Base-by-base conservation (phyloP, 2,329 filamentous ascomycete species). In the Cladosporium oxysporum region DNA sequence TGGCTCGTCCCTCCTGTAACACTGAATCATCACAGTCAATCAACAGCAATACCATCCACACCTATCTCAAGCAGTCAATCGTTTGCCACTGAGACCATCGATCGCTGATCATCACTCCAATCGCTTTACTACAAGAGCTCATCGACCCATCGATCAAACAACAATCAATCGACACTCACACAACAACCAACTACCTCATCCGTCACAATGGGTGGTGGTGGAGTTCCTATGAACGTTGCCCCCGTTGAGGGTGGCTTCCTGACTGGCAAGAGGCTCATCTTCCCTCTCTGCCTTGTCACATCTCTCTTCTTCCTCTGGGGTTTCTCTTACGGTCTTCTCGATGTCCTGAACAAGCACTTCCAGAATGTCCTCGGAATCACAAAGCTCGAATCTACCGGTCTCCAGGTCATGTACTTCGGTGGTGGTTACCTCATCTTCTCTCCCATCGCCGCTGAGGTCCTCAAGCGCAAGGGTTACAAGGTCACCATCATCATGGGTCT, bases 201-300 rank as follows among this genome's bases (percentile, higher is more conserved):
- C 65, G 21, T 23, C 35, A 74, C 66, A 72, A 81, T 82, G 80
- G 79, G 77, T 69, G 79, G 79, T 66, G 61, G 61, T 57, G 79
- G 79, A 67, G 68, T 80, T 37, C 78, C 79, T 18, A 74, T 79
- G 37, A 73, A 73, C 58, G 72, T 76, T 29, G 75, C 77, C 31
- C 70, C 75, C 33, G 72, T 81, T 31, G 73, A 74, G 60, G 76
- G 78, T 58, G 79, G 79, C 66, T 81, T 77, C 73, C 76, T 83
- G 58, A 81, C 80, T 18, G 76, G 79, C 68, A 74, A 78, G 66
- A 75, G 78, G 76, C 79, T 84, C 62, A 81, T 85, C 72, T 77
- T 82, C 68, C 83, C 83, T 11, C 79, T 85, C 58, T 69, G 74
- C 16, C 73, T 83, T 53, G 79, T 83, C 74, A 83, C 80, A 52